Evolutionary conservation across 1,284 basidiomycete species (phyloP).

Genomic region (Cryptococcus neoformans): DNA sequence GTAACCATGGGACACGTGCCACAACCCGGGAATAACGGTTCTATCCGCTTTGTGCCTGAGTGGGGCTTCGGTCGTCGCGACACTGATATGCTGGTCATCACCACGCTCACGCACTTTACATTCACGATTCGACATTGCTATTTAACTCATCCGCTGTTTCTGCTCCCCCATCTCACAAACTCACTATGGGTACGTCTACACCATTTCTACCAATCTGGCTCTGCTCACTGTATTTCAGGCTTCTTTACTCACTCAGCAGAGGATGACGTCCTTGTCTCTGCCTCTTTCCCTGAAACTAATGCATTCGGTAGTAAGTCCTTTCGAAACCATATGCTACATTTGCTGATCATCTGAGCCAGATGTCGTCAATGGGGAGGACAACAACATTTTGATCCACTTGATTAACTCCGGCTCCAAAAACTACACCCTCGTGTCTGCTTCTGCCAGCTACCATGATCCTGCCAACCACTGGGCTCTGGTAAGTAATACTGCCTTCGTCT

Average conservation of each 20-base stretch:
- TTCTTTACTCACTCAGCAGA: constrained; percentile 29
- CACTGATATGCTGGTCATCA: too few relatives aligned
- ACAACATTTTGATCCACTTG: constrained; percentile 63
- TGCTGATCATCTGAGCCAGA: constrained; percentile 53
- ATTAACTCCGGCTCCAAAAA: constrained; percentile 75
- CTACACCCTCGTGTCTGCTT: constrained; percentile 66
- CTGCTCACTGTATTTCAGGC: constrained; percentile 13
- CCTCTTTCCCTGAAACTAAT: constrained; percentile 71
- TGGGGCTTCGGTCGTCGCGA: too few relatives aligned
- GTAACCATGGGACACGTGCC: too few relatives aligned
- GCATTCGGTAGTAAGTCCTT: constrained; percentile 70
- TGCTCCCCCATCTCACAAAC: too few relatives aligned
- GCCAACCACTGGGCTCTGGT: constrained; percentile 66
- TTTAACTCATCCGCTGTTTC: too few relatives aligned
- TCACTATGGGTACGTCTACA: too few relatives aligned
- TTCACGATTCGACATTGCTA: too few relatives aligned
- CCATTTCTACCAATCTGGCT: too few relatives aligned
- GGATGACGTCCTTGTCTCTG: constrained; percentile 59
- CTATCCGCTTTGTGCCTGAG: too few relatives aligned
- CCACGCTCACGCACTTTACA: too few relatives aligned
- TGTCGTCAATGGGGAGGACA: constrained; percentile 81
- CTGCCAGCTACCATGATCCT: constrained; percentile 69
- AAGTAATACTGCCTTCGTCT: constrained; percentile 34
- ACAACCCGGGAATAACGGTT: too few relatives aligned
- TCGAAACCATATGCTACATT: background rate